Percentiles rank a stretch among this genome's conserved stretches.
These are phyloP conservation scores for Mariannaea elegans DNA, from an alignment of 2,329 filamentous ascomycete species.

Conservation along the genomic window DNA sequence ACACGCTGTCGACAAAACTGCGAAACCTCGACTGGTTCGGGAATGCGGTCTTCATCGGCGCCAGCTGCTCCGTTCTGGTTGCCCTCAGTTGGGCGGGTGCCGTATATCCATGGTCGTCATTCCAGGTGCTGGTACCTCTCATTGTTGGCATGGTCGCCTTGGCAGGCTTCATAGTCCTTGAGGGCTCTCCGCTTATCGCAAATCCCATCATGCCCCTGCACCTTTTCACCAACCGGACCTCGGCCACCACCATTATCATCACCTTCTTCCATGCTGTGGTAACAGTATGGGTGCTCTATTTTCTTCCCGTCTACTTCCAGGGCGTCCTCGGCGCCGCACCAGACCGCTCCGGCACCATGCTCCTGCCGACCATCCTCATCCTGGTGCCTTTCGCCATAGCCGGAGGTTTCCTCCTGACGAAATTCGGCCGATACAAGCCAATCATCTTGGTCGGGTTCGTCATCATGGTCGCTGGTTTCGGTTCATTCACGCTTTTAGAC, in stretches of 20 bases:
- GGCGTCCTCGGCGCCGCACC: constrained; percentile 48
- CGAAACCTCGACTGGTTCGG: constrained; percentile 51
- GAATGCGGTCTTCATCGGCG: constrained; percentile 49
- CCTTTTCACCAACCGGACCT: constrained; percentile 57
- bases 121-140: constrained; percentile 57
- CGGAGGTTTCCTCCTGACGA: constrained; percentile 39
- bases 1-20: constrained; percentile 25
- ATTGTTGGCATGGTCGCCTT: constrained; percentile 53
- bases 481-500: constrained; percentile 53
- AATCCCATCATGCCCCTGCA: constrained; percentile 53
- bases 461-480: constrained; percentile 50
- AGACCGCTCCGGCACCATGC: constrained; percentile 41
- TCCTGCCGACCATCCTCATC: constrained; percentile 36
- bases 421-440: constrained; percentile 43
- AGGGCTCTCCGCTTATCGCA: constrained; percentile 35
- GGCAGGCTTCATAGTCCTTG: constrained; percentile 47
- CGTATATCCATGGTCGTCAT: constrained; percentile 58
- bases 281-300: constrained; percentile 50
- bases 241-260: constrained; percentile 21
- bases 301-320: constrained; percentile 60
- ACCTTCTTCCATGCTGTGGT: constrained; percentile 35
- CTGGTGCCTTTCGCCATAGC: constrained; percentile 39
- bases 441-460: constrained; percentile 47
- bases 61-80: constrained; percentile 54
- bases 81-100: constrained; percentile 63